Evolutionary conservation across 306 rosid species (phyloP).

Genomic region (Gillenia trifoliata): DNA sequence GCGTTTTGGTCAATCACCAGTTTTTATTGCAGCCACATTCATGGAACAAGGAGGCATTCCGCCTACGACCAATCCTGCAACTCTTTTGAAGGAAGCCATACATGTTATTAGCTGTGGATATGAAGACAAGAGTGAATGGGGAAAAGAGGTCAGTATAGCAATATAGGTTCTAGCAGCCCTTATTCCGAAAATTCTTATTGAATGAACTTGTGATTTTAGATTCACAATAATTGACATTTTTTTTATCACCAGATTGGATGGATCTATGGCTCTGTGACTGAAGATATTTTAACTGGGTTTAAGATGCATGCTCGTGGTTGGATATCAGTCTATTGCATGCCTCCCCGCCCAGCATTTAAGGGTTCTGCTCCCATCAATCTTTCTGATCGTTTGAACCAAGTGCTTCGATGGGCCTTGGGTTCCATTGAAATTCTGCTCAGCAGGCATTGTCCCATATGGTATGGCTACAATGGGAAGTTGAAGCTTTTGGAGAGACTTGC

Average conservation of each 20-base stretch:
- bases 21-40: constrained; percentile 94
- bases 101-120: constrained; percentile 99
- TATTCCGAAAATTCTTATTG: background rate
- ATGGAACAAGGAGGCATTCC: constrained; percentile 99
- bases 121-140: constrained; percentile 99
- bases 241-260: constrained; percentile 79
- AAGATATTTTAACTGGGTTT: constrained; percentile 98
- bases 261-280: constrained; percentile 99
- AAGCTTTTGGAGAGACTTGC: constrained; percentile 78
- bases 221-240: background rate
- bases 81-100: constrained; percentile 96
- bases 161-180: constrained; percentile 4
- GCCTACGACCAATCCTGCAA: constrained; percentile 91
- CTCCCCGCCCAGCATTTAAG: constrained; percentile 96
- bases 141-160: constrained; percentile 73
- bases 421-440: constrained; percentile 96
- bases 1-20: constrained; percentile 99
- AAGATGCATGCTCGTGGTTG: constrained; percentile 99
- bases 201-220: background rate
- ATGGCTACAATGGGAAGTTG: constrained; percentile 88
- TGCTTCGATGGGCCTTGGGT: constrained; percentile 99
- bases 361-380: constrained; percentile 99
- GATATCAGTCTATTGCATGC: constrained; percentile 98
- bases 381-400: constrained; percentile 97
- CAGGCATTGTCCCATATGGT: constrained; percentile 99